Percentiles rank a stretch among this genome's conserved stretches.
Evolutionary conservation across 805 yeast genomes (phyloP).

Genomic region (Saccharomycopsis vini): DNA sequence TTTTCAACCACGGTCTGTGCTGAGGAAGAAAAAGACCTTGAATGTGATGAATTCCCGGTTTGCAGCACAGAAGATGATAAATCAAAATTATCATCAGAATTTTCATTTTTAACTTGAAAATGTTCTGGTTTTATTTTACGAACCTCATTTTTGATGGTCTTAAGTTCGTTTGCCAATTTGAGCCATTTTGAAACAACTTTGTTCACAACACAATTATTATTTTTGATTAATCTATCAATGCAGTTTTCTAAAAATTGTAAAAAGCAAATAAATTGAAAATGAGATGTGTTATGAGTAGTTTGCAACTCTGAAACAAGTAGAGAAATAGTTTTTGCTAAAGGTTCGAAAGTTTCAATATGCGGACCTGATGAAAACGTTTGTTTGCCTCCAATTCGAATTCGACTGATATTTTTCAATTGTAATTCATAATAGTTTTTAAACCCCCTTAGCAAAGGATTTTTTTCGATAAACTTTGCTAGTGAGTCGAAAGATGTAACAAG

Average conservation of each 20-base stretch:
- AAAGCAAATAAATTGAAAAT: constrained; percentile 6
- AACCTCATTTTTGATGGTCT: constrained; percentile 27
- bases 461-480: constrained; percentile 3
- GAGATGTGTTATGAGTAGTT: not conserved
- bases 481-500: constrained; percentile 1
- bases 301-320: not conserved
- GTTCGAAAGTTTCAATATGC: not conserved
- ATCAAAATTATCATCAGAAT: too few species aligned
- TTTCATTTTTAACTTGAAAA: not conserved
- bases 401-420: not conserved
- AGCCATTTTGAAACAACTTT: constrained; percentile 37
- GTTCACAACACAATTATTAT: constrained; percentile 27
- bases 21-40: not conserved
- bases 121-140: constrained; percentile 20
- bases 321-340: not conserved
- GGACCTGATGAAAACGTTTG: not conserved
- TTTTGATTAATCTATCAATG: constrained; percentile 24
- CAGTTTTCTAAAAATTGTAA: constrained; percentile 17
- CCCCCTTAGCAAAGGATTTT: constrained; percentile 1
- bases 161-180: constrained; percentile 34
- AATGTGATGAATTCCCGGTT: not conserved
- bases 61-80: not conserved
- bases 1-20: not conserved
- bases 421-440: not conserved
- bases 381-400: not conserved